Percentiles rank a stretch among this genome's conserved stretches.
Conservation (phyloP, 2,329 filamentous ascomycete species). For the Trichoderma oligosporum region DNA sequence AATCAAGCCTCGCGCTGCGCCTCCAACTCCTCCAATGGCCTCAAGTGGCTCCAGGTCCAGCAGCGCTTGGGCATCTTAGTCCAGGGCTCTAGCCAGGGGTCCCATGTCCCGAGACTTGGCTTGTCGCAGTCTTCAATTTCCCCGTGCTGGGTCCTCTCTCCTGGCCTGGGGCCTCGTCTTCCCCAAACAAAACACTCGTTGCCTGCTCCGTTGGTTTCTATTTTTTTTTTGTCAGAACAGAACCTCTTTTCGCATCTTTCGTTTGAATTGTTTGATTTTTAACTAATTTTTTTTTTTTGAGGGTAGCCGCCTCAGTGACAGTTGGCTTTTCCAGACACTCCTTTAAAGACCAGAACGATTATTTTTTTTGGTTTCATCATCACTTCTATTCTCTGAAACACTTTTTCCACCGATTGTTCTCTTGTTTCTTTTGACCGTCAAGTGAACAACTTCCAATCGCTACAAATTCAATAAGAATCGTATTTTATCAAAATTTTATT, state of each 20-base stretch:
- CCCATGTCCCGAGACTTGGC: slow-evolving; percentile 2
- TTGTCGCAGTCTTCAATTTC: slow-evolving; percentile 16
- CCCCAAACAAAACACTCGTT: slow-evolving; percentile 17
- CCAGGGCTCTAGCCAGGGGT: not conserved
- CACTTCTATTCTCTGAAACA: slow-evolving; percentile 11
- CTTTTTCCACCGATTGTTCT: slow-evolving; percentile 5
- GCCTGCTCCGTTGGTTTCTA: not conserved
- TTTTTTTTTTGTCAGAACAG: not conserved
- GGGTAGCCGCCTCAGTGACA: slow-evolving; percentile 23
- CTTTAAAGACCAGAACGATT: slow-evolving; percentile 23
- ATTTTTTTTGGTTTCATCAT: too few species aligned
- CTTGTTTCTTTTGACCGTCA: not conserved
- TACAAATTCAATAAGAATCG: not conserved
- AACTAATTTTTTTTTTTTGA: slow-evolving; percentile 22
- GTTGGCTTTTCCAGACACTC: slow-evolving; percentile 32
- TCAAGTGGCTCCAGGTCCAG: not conserved
- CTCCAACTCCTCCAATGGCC: slow-evolving; percentile 17
- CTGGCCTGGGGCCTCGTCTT: not conserved
- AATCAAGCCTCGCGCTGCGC: slow-evolving; percentile 19
- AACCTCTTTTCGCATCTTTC: slow-evolving; percentile 16
- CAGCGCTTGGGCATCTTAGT: not conserved
- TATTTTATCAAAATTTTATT: not conserved
- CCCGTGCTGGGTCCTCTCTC: slow-evolving; percentile 13
- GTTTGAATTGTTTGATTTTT: slow-evolving; percentile 11
- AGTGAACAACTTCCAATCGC: slow-evolving; percentile 14